These are phyloP conservation scores for Taiozyma sp. DNA, from an alignment of 1,139 yeast genomes.

Conservation along the genomic window DNA sequence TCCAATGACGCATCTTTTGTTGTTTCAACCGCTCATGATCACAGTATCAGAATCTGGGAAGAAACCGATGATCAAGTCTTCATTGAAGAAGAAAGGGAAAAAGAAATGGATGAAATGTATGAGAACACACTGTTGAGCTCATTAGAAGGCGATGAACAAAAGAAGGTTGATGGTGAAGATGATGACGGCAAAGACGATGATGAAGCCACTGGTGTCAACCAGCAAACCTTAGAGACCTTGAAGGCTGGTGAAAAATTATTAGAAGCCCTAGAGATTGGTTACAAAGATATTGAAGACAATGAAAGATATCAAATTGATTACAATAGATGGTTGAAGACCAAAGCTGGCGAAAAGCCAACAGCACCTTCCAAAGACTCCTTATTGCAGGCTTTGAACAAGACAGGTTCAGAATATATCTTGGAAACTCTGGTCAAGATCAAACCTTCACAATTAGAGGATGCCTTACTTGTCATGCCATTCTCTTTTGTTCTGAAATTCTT, in stretches of 20 bases:
- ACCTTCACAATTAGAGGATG: conserved; percentile 88
- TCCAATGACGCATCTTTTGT: conserved; percentile 68
- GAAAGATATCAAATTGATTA: conserved; percentile 40
- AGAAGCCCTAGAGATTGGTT: conserved; percentile 88
- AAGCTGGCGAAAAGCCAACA: conserved; percentile 39
- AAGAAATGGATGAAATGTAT: conserved; percentile 87
- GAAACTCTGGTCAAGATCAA: conserved; percentile 63
- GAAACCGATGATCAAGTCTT: conserved; percentile 93
- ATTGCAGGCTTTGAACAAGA: conserved; percentile 59
- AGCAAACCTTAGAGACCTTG: conserved; percentile 85
- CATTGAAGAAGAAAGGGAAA: conserved; percentile 92
- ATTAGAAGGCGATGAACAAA: conserved; percentile 52
- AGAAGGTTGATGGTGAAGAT: conserved; percentile 30
- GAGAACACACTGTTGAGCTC: conserved; percentile 71
- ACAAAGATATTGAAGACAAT: conserved; percentile 58
- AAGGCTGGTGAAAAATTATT: conserved; percentile 92
- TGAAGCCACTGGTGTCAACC: conserved; percentile 61
- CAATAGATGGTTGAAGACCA: conserved; percentile 35
- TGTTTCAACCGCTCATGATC: conserved; percentile 91
- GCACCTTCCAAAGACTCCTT: conserved; percentile 67
- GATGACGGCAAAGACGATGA: conserved; percentile 44
- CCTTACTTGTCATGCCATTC: conserved; percentile 83
- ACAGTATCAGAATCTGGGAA: conserved; percentile 85
- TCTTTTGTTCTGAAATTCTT: conserved; percentile 71
- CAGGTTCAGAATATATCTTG: conserved; percentile 77